A percentile compares a stretch with the other conserved stretches of the same genome.
phyloP scores from a whole-genome alignment of 495 filamentous ascomycete genomes.

The Chaetomium cochliodes region DNA sequence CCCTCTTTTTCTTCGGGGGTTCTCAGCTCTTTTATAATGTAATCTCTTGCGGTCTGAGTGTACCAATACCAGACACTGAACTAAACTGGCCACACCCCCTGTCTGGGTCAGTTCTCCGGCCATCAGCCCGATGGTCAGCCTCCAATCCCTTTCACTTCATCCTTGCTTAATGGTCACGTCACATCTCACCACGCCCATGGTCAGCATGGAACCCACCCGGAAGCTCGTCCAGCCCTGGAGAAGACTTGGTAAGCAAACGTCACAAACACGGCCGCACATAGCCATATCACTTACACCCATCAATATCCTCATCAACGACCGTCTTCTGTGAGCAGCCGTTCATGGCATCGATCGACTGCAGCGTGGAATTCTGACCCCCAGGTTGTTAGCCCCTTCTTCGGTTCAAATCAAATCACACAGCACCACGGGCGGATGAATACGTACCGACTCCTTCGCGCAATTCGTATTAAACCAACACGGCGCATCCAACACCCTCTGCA shows the following conservation, averaged over 20 bases:
- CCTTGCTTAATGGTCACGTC: too few relatives aligned
- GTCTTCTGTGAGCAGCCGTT: not conserved
- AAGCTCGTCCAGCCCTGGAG: not conserved
- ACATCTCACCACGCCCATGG: not conserved
- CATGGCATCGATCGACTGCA: conserved; percentile 3
- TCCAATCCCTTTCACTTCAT: not conserved
- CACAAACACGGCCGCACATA: too few relatives aligned
- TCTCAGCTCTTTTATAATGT: too few relatives aligned
- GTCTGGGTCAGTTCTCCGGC: too few relatives aligned
- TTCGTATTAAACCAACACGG: conserved; percentile 28
- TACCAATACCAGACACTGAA: too few relatives aligned
- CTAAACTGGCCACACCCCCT: too few relatives aligned
- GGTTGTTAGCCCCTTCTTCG: not conserved
- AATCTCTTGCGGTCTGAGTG: too few relatives aligned
- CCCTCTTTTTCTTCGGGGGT: too few relatives aligned
- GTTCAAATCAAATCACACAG: not conserved
- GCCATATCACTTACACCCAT: conserved; percentile 10
- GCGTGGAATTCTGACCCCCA: not conserved
- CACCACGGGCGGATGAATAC: not conserved
- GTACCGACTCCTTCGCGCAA: conserved; percentile 3
- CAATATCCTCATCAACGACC: conserved; percentile 6
- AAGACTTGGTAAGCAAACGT: not conserved
- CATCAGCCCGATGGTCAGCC: too few relatives aligned
- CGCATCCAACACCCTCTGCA: conserved; percentile 43
- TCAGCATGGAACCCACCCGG: not conserved